phyloP scores from a whole-genome alignment of 257 asterid species.

The Forsythia suspensa region DNA sequence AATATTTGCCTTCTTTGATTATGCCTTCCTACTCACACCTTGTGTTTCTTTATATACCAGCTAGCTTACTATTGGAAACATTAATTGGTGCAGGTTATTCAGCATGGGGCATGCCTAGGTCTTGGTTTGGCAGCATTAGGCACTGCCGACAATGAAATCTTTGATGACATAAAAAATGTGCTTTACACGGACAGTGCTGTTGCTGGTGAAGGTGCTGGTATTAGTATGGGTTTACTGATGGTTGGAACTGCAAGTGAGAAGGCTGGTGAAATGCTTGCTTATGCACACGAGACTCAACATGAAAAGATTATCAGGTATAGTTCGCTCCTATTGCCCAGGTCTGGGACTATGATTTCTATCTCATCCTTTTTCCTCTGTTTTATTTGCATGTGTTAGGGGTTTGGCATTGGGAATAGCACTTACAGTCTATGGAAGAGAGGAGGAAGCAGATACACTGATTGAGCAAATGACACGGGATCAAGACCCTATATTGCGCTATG shows the following conservation, averaged over 20 bases:
- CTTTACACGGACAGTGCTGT: constrained; percentile 97
- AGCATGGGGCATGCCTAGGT: constrained; percentile 99
- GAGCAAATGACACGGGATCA: constrained; percentile 98
- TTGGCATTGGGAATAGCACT: constrained; percentile 93
- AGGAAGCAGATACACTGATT: constrained; percentile 90
- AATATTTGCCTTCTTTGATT: constrained; percentile 11
- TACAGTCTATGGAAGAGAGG: constrained; percentile 98
- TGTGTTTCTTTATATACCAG: constrained; percentile 3
- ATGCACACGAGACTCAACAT: constrained; percentile 97
- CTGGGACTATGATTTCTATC: neutral
- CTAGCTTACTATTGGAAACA: constrained; percentile 18
- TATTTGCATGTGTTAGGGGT: constrained; percentile 54
- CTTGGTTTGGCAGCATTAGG: constrained; percentile 98
- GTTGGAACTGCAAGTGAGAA: constrained; percentile 98
- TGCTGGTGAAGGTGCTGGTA: constrained; percentile 99
- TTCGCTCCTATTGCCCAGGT: constrained; percentile 17
- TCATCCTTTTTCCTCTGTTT: constrained; percentile 11
- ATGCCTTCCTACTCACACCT: neutral
- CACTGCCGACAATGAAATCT: constrained; percentile 88
- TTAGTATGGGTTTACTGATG: constrained; percentile 95
- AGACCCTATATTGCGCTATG: constrained; percentile 94
- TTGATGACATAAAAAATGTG: constrained; percentile 78
- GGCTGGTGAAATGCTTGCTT: constrained; percentile 94
- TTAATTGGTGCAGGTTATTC: constrained; percentile 70
- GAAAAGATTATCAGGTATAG: constrained; percentile 88